phyloP scores from a whole-genome alignment of 176 grass and related monocot species.

The Phoenix dactylifera region DNA sequence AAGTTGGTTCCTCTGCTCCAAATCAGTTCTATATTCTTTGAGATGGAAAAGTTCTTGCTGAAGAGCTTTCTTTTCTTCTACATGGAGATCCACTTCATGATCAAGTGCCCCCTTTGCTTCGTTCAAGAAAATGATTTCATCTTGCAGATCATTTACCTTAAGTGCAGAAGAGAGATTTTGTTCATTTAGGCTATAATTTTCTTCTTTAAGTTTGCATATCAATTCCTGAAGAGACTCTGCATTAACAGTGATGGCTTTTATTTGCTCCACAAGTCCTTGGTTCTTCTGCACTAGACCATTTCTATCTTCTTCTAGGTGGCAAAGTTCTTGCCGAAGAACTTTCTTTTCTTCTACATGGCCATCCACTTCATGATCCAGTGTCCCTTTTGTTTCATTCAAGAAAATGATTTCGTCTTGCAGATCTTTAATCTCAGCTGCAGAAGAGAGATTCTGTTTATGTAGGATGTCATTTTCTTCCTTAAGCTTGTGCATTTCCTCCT shows the following conservation, averaged over 20 bases:
- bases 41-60: conserved; percentile 49
- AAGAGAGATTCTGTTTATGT: conserved; percentile 31
- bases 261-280: no score
- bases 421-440: conserved; percentile 33
- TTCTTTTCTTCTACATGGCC: no score
- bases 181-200: conserved; percentile 31
- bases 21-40: conserved; percentile 55
- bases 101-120: no score
- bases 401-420: conserved; percentile 6
- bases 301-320: no score
- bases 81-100: conserved; percentile 29
- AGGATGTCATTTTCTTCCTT: conserved; percentile 44
- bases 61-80: conserved; percentile 66
- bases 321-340: no score
- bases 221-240: no score
- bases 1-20: conserved; percentile 36
- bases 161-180: conserved; percentile 12
- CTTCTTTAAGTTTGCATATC: conserved; percentile 48
- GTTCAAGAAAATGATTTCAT: no score
- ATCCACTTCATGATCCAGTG: conserved; percentile 12
- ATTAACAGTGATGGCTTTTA: no score
- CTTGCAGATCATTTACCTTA: no score
- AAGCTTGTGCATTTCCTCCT: conserved; percentile 50
- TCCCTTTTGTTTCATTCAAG: conserved; percentile 24
- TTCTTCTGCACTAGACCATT: no score